Base-by-base conservation (phyloP, 1,284 basidiomycete species). In the Abortiporus biennis region DNA sequence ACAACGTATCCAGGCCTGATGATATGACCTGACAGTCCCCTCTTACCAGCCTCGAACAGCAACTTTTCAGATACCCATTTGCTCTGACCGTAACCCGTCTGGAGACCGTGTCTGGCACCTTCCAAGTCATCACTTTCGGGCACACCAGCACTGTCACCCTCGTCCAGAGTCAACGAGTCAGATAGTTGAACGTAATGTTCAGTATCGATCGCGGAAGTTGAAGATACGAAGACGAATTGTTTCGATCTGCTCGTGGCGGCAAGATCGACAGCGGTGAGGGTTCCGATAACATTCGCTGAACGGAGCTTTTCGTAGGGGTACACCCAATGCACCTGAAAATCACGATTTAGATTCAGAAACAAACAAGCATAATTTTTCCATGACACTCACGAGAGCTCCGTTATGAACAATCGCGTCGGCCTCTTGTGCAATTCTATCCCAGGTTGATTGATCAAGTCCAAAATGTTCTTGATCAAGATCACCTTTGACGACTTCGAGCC, bases 11-110 rank as follows among this genome's bases (percentile, higher is more conserved):
- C 92, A 0, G 96, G 93, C 21, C 96, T 82, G 1, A 99, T 69
- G 49, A 98, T 92, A 52, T 87, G 82, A 2, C 92, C 92, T n/a
- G 71, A 70, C 47, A 99, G 66, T 0, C 96, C 96, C 35, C 92
- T 75, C 53, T 75, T 78, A 3, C 89, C 91, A 9, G 93, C 94
- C 55, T 94, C 92, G 60, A 94, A 87, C 32, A 98, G 68, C 11
- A 99, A 67, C 62, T 92, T 94, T 65, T 99, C 96, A 0, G 92
- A 89, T 0, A 99, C 96, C 95, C 95, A 99, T 68, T 99, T 99
- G 43, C 81, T 87, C 68, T 99, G 95, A 3, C 95, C 93, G 64
- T 99, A 99, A 0, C 96, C 96, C 0, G 88, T 90, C 59, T 87
- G 88, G 42, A 99, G 72, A 1, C 79, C 73, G 0, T 60, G 66